phyloP scores from a whole-genome alignment of 148 eudicot genomes.

The Beta vulgaris region DNA sequence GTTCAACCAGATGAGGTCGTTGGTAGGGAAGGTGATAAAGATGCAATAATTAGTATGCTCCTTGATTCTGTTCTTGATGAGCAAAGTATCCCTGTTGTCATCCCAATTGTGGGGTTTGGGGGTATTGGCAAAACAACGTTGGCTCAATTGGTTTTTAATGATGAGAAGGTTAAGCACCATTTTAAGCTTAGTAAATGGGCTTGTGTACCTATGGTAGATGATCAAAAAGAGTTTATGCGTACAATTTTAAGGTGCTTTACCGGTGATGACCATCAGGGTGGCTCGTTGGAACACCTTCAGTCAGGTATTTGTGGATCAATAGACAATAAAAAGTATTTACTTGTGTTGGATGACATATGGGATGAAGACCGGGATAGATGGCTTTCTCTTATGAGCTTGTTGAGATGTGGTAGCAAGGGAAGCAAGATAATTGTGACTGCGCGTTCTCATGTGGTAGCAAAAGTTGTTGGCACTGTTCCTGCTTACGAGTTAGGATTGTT shows the following conservation, averaged over 20 bases:
- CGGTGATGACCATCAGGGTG: neutral
- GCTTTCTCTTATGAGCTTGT: neutral
- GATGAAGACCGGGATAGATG: slow-evolving; percentile 2
- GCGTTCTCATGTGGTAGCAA: slow-evolving; percentile 6
- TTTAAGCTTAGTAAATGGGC: no score
- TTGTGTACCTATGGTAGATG: slow-evolving; percentile 7
- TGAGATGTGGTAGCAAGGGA: slow-evolving; percentile 11
- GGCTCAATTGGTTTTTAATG: slow-evolving; percentile 19
- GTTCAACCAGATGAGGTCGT: neutral
- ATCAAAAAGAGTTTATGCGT: neutral
- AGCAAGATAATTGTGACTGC: slow-evolving; percentile 20
- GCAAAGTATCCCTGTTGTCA: slow-evolving; percentile 1
- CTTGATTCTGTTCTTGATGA: neutral
- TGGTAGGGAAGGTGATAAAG: slow-evolving; percentile 10
- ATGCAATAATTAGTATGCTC: neutral
- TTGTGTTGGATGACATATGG: slow-evolving; percentile 25
- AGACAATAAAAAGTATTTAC: neutral
- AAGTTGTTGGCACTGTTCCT: neutral
- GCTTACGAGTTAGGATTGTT: neutral
- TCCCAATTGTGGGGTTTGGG: slow-evolving; percentile 21
- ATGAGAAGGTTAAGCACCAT: slow-evolving; percentile 4
- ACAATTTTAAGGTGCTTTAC: neutral
- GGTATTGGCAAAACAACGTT: slow-evolving; percentile 21
- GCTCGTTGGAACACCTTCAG: neutral
- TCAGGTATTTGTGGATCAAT: neutral